Conservation (phyloP, 192 early-diverging fungal species). For the Chytriomyces sp. region DNA sequence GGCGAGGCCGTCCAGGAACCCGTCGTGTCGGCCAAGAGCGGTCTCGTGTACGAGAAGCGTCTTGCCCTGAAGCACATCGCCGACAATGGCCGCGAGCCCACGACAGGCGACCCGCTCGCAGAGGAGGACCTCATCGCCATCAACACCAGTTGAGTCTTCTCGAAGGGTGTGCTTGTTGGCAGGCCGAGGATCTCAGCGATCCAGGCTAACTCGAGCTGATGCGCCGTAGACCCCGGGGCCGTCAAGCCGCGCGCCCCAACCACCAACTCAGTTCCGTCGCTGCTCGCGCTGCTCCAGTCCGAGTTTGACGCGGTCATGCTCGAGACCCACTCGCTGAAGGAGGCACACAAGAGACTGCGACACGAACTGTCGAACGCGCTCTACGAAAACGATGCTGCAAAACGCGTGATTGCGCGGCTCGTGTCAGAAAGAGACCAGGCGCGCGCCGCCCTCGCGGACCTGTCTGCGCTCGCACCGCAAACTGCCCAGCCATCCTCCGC, state of each 20-base stretch:
- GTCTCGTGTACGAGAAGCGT: constrained; percentile 84
- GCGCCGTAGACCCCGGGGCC: constrained; percentile 44
- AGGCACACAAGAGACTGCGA: constrained; percentile 86
- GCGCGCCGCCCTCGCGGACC: constrained; percentile 52
- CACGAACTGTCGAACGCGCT: constrained; percentile 93
- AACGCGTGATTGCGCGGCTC: constrained; percentile 90
- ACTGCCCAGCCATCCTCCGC: not conserved
- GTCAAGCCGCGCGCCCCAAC: constrained; percentile 88
- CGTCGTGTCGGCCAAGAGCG: constrained; percentile 83
- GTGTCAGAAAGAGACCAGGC: constrained; percentile 91
- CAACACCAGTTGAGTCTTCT: constrained; percentile 53
- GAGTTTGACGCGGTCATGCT: constrained; percentile 97
- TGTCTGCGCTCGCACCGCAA: constrained; percentile 27
- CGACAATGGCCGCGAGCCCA: constrained; percentile 82
- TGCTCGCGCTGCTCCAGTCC: constrained; percentile 86
- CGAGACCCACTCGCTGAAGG: constrained; percentile 89
- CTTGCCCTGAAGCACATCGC: constrained; percentile 86
- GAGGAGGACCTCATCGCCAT: constrained; percentile 75
- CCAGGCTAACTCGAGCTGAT: not conserved
- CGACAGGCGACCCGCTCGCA: constrained; percentile 70
- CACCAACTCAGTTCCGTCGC: constrained; percentile 87
- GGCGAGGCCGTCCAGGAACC: constrained; percentile 87
- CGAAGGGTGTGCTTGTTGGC: not conserved
- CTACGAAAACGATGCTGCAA: constrained; percentile 95
- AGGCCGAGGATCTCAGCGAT: not conserved